A percentile compares a stretch with the other conserved stretches of the same genome.
Evolutionary conservation across 2,329 filamentous ascomycete species (phyloP).

Genomic region (Fusarium sp.): DNA sequence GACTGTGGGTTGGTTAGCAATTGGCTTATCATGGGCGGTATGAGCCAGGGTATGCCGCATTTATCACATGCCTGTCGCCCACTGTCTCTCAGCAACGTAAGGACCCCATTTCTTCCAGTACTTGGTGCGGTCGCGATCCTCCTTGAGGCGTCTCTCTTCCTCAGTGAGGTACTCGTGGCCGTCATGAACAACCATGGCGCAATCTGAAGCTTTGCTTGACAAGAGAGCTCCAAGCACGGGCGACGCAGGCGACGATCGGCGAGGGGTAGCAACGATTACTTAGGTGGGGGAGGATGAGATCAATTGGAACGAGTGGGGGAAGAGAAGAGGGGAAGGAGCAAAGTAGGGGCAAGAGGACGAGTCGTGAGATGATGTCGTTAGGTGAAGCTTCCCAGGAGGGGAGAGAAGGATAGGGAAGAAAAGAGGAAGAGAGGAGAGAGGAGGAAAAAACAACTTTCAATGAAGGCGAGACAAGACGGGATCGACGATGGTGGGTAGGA

Average conservation of each 20-base stretch:
- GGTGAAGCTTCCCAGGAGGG: constrained; percentile 23
- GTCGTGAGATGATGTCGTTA: constrained; percentile 10
- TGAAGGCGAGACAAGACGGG: constrained; percentile 30
- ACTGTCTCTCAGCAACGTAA: constrained; percentile 93
- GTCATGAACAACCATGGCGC: constrained; percentile 87
- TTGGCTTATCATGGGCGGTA: constrained; percentile 22
- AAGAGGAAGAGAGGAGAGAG: constrained; percentile 15
- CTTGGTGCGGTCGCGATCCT: constrained; percentile 84
- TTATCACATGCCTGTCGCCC: constrained; percentile 81
- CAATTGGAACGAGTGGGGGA: constrained; percentile 38
- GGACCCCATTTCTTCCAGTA: constrained; percentile 99
- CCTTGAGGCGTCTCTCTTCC: constrained; percentile 89
- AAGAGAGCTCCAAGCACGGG: constrained; percentile 35
- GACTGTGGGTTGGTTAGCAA: constrained; percentile 59
- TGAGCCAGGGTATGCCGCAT: constrained; percentile 1
- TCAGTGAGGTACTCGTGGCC: constrained; percentile 87
- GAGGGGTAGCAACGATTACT: constrained; percentile 34
- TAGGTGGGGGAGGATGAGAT: constrained; percentile 30
- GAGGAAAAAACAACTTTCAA: constrained; percentile 27
- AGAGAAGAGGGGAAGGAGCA: constrained; percentile 21
- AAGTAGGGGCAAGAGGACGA: constrained; percentile 6
- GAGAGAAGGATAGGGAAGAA: constrained; percentile 10
- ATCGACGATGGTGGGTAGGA: constrained; percentile 44
- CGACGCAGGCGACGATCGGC: constrained; percentile 34
- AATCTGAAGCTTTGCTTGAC: constrained; percentile 5